Evolutionary conservation across 2,329 filamentous ascomycete genomes (phyloP).

Genomic region (Cladophialophora exuberans): DNA sequence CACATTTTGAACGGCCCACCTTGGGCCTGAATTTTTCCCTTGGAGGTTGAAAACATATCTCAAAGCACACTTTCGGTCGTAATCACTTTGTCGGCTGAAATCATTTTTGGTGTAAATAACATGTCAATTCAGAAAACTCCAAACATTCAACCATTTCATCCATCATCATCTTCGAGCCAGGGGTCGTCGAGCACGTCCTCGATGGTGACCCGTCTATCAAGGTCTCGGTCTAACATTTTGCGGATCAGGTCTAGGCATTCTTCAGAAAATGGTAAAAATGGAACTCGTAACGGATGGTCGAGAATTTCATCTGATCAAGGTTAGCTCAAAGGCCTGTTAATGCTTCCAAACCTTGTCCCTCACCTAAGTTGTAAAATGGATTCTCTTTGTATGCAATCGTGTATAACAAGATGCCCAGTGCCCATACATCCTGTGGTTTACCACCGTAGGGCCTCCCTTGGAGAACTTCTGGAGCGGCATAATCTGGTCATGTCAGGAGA

Average conservation of each 20-base stretch:
- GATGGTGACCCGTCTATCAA: conserved; percentile 81
- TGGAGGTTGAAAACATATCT: not conserved
- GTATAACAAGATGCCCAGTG: conserved; percentile 92
- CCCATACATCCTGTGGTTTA: conserved; percentile 98
- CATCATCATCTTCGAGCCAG: conserved; percentile 60
- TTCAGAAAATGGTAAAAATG: conserved; percentile 68
- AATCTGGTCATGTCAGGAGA: conserved; percentile 63
- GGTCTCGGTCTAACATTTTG: conserved; percentile 89
- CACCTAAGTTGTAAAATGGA: conserved; percentile 30
- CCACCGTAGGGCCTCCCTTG: conserved; percentile 89
- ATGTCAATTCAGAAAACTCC: not conserved
- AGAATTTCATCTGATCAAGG: conserved; percentile 85
- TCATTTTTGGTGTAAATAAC: conserved; percentile 2
- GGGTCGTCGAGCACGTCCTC: conserved; percentile 83
- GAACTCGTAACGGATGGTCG: conserved; percentile 90
- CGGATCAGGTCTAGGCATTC: conserved; percentile 90
- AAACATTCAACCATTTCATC: conserved; percentile 1
- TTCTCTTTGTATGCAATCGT: conserved; percentile 99
- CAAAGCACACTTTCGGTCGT: not conserved
- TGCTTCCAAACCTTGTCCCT: not conserved
- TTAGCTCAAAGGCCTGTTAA: conserved; percentile 5
- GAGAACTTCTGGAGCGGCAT: conserved; percentile 96
- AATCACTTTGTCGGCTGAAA: not conserved
- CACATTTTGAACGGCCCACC: too few species aligned
- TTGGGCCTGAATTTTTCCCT: too few species aligned